phyloP scores from a whole-genome alignment of 2,329 filamentous ascomycete genomes.

The Sphaerulina populicola region DNA sequence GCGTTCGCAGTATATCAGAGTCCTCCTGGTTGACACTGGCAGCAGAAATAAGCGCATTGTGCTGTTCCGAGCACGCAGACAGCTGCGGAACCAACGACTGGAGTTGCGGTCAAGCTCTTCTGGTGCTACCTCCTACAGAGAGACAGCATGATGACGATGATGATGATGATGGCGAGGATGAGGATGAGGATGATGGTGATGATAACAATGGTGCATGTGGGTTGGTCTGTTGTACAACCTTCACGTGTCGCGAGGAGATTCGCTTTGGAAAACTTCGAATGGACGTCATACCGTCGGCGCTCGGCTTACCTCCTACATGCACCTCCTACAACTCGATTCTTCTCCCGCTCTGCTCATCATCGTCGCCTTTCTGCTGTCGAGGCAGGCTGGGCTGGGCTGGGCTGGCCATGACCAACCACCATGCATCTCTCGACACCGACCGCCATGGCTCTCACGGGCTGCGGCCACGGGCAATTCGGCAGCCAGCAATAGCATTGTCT shows the following conservation, averaged over 20 bases:
- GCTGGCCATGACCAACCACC: no score
- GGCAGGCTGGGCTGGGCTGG: no score
- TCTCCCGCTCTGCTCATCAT: background rate
- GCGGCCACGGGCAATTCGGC: background rate
- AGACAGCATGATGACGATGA: background rate
- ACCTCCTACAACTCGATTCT: no score
- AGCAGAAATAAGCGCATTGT: constrained; percentile 87
- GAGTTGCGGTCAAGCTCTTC: constrained; percentile 4
- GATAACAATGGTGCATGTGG: background rate
- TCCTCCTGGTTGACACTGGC: constrained; percentile 82
- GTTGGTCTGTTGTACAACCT: background rate
- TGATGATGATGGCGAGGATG: background rate
- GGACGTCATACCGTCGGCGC: constrained; percentile 1
- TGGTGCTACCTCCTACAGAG: background rate
- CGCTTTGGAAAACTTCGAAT: background rate
- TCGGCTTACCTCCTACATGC: no score
- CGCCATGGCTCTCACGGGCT: no score
- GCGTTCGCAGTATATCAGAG: constrained; percentile 84
- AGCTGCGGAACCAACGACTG: background rate
- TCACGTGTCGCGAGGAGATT: constrained; percentile 7
- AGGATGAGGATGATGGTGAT: background rate
- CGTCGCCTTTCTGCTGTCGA: no score
- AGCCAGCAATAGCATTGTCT: background rate
- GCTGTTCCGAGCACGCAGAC: background rate
- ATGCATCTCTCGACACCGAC: no score